Conservation (phyloP, 2,329 filamentous ascomycete species). For the Verticillium longisporum region DNA sequence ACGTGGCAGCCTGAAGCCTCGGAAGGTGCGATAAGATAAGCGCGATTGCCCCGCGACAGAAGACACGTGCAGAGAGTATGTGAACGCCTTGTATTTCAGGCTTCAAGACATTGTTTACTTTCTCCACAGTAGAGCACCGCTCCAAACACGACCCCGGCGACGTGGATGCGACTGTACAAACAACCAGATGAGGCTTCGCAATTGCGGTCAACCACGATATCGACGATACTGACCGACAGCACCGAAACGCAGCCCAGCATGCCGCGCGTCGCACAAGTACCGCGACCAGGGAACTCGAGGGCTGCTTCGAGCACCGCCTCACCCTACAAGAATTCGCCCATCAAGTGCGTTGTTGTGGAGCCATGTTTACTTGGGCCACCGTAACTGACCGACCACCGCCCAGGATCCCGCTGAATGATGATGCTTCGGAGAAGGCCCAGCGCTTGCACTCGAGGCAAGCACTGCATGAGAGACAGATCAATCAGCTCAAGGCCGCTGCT, state of each 20-base stretch:
- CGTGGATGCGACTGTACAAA: slow-evolving; percentile 7
- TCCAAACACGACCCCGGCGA: slow-evolving; percentile 2
- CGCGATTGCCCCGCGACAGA: neutral
- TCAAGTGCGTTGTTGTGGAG: slow-evolving; percentile 39
- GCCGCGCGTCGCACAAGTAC: slow-evolving; percentile 51
- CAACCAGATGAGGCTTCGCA: neutral
- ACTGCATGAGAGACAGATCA: slow-evolving; percentile 83
- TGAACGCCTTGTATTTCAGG: neutral
- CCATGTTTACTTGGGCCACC: neutral
- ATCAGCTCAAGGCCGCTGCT: slow-evolving; percentile 78
- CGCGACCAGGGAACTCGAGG: slow-evolving; percentile 41
- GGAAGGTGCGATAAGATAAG: neutral
- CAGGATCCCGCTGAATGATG: slow-evolving; percentile 94
- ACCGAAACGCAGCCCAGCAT: slow-evolving; percentile 22
- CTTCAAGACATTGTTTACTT: slow-evolving; percentile 17
- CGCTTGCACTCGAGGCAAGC: slow-evolving; percentile 83
- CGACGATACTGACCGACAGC: slow-evolving; percentile 13
- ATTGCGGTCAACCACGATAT: slow-evolving; percentile 12
- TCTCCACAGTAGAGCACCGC: slow-evolving; percentile 2
- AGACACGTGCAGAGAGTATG: neutral
- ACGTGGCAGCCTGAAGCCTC: neutral
- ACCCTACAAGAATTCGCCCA: slow-evolving; percentile 49
- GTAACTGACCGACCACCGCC: neutral
- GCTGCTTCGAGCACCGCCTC: slow-evolving; percentile 41
- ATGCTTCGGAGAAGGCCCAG: slow-evolving; percentile 83